These are phyloP conservation scores for Globisporangium solare DNA, from an alignment of 352 stramenopile genomes.

Conservation along the genomic window DNA sequence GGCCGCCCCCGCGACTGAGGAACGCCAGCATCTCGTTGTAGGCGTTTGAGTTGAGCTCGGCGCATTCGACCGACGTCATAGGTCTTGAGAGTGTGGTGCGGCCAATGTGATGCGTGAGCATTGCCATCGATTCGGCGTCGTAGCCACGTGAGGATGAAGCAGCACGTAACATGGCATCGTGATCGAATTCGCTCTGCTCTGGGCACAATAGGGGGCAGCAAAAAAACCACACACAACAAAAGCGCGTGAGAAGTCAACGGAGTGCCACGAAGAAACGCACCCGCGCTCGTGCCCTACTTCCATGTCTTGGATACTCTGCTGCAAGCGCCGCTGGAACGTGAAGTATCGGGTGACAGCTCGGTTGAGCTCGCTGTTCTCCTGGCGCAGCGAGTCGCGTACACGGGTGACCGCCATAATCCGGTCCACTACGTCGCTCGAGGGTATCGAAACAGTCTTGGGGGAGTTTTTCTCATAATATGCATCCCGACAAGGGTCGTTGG, in stretches of 20 bases:
- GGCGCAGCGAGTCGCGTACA: conserved; percentile 29
- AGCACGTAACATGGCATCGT: neutral
- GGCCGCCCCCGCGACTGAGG: conserved; percentile 24
- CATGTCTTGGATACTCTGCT: conserved; percentile 15
- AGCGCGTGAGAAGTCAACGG: neutral
- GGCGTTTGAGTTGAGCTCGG: conserved; percentile 31
- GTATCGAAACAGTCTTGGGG: neutral
- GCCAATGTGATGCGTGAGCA: conserved; percentile 38
- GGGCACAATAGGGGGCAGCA: neutral
- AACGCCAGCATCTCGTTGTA: conserved; percentile 46
- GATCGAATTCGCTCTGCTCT: conserved; percentile 4
- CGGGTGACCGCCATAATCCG: conserved; percentile 13
- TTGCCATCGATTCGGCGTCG: neutral
- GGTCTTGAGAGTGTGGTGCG: conserved; percentile 29
- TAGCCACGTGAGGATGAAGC: neutral
- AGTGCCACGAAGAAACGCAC: too few species aligned
- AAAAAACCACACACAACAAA: too few species aligned
- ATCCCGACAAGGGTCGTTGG: too few species aligned
- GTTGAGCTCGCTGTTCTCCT: conserved; percentile 50
- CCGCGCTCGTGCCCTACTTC: neutral
- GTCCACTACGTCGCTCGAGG: conserved; percentile 4
- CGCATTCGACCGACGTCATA: conserved; percentile 39
- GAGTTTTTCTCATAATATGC: too few species aligned
- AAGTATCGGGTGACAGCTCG: conserved; percentile 28
- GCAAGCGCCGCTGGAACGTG: conserved; percentile 42